Evolutionary conservation across 2,329 filamentous ascomycete species (phyloP).

Genomic region (Ascochyta viciae-villosae): DNA sequence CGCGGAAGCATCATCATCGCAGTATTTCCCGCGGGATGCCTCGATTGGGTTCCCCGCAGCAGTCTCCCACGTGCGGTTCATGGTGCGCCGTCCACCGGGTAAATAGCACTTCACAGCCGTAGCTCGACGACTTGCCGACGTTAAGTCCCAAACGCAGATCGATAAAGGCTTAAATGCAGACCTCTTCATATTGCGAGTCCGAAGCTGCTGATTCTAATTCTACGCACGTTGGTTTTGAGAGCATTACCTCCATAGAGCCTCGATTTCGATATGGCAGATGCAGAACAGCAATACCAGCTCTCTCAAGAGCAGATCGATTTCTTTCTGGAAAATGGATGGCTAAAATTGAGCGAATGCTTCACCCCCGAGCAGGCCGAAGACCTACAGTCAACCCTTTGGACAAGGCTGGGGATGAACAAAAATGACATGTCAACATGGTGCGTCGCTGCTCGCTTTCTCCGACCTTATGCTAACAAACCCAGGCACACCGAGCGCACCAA

Average conservation of each 20-base stretch:
- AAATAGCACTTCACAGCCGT: conserved; percentile 16
- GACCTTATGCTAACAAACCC: background rate
- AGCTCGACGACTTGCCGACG: conserved; percentile 5
- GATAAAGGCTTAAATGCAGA: background rate
- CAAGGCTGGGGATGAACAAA: conserved; percentile 68
- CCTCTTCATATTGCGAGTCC: too few relatives aligned
- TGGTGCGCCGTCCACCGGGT: conserved; percentile 10
- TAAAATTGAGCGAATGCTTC: conserved; percentile 63
- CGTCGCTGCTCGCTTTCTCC: background rate
- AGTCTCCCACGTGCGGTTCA: background rate
- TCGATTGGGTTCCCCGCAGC: conserved; percentile 7
- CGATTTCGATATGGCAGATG: conserved; percentile 18
- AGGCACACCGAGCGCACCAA: conserved; percentile 64
- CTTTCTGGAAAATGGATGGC: conserved; percentile 63
- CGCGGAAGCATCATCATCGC: conserved; percentile 2
- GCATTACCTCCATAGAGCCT: too few relatives aligned
- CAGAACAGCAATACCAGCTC: conserved; percentile 43
- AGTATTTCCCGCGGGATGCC: background rate
- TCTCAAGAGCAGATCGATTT: conserved; percentile 58
- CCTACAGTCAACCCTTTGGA: conserved; percentile 64
- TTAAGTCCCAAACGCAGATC: background rate
- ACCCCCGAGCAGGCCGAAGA: conserved; percentile 56
- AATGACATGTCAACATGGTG: conserved; percentile 70
- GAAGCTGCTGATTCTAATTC: too few relatives aligned
- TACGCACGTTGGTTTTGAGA: too few relatives aligned